phyloP scores from a whole-genome alignment of 2,329 filamentous ascomycete genomes.

The Colletotrichum lupini region DNA sequence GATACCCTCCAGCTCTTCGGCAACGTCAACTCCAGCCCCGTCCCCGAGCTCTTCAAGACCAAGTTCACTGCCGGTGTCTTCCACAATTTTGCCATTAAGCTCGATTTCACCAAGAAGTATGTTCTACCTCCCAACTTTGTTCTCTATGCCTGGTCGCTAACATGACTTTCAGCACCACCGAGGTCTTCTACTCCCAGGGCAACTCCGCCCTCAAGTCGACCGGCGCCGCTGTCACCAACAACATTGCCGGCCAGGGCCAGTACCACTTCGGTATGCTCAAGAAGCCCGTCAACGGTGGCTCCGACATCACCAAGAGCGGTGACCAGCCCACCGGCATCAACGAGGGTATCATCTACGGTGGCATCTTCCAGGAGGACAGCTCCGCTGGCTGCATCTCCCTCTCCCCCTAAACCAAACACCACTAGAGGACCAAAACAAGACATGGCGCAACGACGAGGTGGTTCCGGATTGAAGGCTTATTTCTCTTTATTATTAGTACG shows the following conservation, averaged over 20 bases:
- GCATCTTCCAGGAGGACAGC: slow-evolving; percentile 65
- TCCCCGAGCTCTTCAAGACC: slow-evolving; percentile 60
- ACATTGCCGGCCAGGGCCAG: slow-evolving; percentile 68
- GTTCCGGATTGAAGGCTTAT: background rate
- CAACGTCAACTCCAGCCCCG: slow-evolving; percentile 57
- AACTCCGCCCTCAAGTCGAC: slow-evolving; percentile 56
- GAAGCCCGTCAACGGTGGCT: slow-evolving; percentile 61
- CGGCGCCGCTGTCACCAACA: slow-evolving; percentile 58
- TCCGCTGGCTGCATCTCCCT: slow-evolving; percentile 34
- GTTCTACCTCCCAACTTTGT: slow-evolving; percentile 35
- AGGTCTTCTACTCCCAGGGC: slow-evolving; percentile 67
- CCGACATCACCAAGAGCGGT: slow-evolving; percentile 59
- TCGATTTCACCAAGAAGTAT: slow-evolving; percentile 67
- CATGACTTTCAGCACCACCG: slow-evolving; percentile 57
- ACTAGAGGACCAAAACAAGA: too few species aligned
- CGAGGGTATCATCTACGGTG: slow-evolving; percentile 64
- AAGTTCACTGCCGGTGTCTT: slow-evolving; percentile 62
- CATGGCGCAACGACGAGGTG: background rate
- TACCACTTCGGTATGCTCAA: slow-evolving; percentile 73
- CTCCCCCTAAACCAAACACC: slow-evolving; percentile 1
- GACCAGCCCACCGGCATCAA: slow-evolving; percentile 60
- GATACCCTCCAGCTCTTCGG: slow-evolving; percentile 58
- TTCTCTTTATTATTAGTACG: slow-evolving; percentile 8
- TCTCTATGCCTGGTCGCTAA: background rate
- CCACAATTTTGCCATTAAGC: slow-evolving; percentile 71